Conservation (phyloP, 1,284 basidiomycete genomes). For the Moesziomyces antarcticus region DNA sequence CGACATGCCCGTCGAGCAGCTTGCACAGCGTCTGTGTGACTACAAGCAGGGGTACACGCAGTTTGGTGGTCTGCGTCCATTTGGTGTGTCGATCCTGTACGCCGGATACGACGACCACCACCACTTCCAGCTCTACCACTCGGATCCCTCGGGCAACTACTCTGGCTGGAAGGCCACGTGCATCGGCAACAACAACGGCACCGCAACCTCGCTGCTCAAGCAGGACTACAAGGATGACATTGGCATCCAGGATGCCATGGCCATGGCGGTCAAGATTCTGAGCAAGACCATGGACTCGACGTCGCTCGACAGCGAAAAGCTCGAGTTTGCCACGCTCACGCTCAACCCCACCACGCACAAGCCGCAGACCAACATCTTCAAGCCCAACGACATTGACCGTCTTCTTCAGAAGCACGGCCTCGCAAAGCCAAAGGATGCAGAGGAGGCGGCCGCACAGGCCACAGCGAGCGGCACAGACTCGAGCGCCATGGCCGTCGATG, state of each 20-base stretch:
- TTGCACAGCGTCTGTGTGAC: slow-evolving; percentile 92
- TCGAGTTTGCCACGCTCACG: slow-evolving; percentile 94
- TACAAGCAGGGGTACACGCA: slow-evolving; percentile 99
- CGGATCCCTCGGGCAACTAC: slow-evolving; percentile 98
- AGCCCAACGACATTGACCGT: slow-evolving; percentile 87
- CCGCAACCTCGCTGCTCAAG: slow-evolving; percentile 90
- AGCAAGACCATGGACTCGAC: slow-evolving; percentile 99
- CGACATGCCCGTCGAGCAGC: slow-evolving; percentile 95
- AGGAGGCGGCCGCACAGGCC: slow-evolving; percentile 36
- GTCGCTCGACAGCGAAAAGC: slow-evolving; percentile 75
- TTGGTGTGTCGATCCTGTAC: slow-evolving; percentile 95
- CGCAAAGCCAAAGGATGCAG: slow-evolving; percentile 81
- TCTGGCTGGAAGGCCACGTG: slow-evolving; percentile 99
- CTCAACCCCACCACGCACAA: slow-evolving; percentile 80
- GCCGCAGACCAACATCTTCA: slow-evolving; percentile 91
- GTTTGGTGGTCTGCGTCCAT: slow-evolving; percentile 95
- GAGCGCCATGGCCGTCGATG: slow-evolving; percentile 59
- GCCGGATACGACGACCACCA: slow-evolving; percentile 97
- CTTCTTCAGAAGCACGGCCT: slow-evolving; percentile 84
- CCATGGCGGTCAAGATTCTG: slow-evolving; percentile 90
- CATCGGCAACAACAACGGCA: slow-evolving; percentile 95
- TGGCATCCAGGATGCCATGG: slow-evolving; percentile 75
- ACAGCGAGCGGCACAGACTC: slow-evolving; percentile 11
- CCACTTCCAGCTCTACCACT: slow-evolving; percentile 96
- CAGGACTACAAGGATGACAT: slow-evolving; percentile 99